Evolutionary conservation across 176 grass and related monocot species (phyloP), one percentile per base, ranked within the genome.

Genomic region (Aegilops speltoides): DNA sequence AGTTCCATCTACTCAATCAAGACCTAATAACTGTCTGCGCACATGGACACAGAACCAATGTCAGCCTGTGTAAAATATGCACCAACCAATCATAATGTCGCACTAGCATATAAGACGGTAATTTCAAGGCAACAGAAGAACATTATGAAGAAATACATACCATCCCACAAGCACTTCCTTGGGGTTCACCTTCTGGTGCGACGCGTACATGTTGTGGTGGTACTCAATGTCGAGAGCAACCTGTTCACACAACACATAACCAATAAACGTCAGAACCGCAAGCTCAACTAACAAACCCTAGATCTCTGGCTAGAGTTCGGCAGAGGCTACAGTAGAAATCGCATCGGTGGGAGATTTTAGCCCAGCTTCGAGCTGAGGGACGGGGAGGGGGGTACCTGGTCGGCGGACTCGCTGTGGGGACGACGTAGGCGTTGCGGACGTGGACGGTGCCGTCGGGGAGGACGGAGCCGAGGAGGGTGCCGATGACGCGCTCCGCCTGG

Each of bases 111-210:
- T 6, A 32, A 36, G 5, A 37, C 0, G 0, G 31, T 8, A 12
- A 13, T 1, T 3, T 54, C 50, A 2, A 54, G 50, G 50, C 16
- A 70, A 23, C 17, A 85, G 4, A 59, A 20, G 19, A 68, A 45
- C 10, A 34, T 50, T 29, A 50, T 19, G 24, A 5, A 23, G 20
- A 19, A 19, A 37, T 31, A 12, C 2, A 56, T 90, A 99, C 97
- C 97, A 99, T 91, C 97, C 97, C 41, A 99, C 97, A 76, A 99
- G 84, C 25, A 87, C 92, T 82, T 99, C 94, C 82, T 99, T 96
- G 20, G 94, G 89, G 79, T 96, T 96, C 36, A 96, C 94, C 87
- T 96, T 99, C 19, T 94, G 94, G 85, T 96, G 94, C 17, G 94
- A 99, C 19, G 85, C 54, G 25, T 92, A 99, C 92, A 99, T 96